Conservation (phyloP, 371 early-diverging fungal genomes). For the Modicella reniformis region DNA sequence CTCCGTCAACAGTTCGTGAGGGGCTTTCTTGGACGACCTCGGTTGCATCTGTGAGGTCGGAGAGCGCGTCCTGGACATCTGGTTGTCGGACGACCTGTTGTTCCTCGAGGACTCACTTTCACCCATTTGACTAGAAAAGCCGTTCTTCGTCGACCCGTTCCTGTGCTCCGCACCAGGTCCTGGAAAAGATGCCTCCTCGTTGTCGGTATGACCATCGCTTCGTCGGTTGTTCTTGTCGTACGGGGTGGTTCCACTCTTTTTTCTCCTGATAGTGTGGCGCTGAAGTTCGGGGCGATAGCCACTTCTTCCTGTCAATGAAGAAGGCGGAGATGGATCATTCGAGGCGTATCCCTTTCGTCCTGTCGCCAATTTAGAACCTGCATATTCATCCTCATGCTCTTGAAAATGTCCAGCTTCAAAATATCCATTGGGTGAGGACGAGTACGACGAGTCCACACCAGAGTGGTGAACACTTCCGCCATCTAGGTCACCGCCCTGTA, state of each 20-base stretch:
- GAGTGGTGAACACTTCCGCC: slow-evolving; percentile 16
- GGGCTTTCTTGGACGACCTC: slow-evolving; percentile 38
- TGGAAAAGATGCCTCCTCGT: slow-evolving; percentile 17
- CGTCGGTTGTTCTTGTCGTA: slow-evolving; percentile 14
- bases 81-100: slow-evolving; percentile 12
- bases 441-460: slow-evolving; percentile 8
- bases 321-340: slow-evolving; percentile 1
- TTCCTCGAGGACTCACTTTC: slow-evolving; percentile 8
- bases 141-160: slow-evolving; percentile 16
- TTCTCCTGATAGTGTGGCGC: slow-evolving; percentile 1
- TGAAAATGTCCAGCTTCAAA: slow-evolving; percentile 19
- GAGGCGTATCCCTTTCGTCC: slow-evolving; percentile 40
- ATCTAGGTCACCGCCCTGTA: slow-evolving; percentile 3
- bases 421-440: slow-evolving; percentile 23
- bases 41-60: slow-evolving; percentile 17
- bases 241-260: slow-evolving; percentile 26
- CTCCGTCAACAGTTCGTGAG: slow-evolving; percentile 81
- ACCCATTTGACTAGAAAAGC: background rate
- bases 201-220: slow-evolving; percentile 7
- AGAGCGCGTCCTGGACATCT: slow-evolving; percentile 11
- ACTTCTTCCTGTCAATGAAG: background rate
- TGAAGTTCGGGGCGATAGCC: slow-evolving; percentile 26
- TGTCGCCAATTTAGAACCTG: slow-evolving; percentile 25
- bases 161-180: slow-evolving; percentile 18
- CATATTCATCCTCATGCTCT: slow-evolving; percentile 19